A percentile compares a stretch with the other conserved stretches of the same genome.
These are phyloP conservation scores for Mycothermus thermophilus DNA, from an alignment of 495 filamentous ascomycete species.

Conservation along the genomic window DNA sequence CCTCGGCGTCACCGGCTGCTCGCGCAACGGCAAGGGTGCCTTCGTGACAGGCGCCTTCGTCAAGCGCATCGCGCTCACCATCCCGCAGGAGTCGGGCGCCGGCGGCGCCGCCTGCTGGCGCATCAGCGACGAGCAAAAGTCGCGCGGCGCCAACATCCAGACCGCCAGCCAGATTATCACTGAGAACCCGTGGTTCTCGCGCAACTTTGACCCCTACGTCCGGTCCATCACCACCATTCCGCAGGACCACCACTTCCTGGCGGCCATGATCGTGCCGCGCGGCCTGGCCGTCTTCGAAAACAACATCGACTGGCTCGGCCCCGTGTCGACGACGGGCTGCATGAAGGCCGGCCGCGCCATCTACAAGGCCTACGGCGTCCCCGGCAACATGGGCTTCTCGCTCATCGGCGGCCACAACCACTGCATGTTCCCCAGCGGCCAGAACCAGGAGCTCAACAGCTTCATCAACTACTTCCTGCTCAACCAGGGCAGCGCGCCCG, in stretches of 20 bases:
- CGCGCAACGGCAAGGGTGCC: constrained; percentile 43
- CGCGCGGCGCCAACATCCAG: constrained; percentile 41
- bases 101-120: constrained; percentile 43
- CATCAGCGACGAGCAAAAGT: constrained; percentile 33
- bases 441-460: constrained; percentile 31
- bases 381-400: constrained; percentile 41
- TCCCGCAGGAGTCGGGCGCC: constrained; percentile 41
- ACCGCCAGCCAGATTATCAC: constrained; percentile 35
- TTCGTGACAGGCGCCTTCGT: constrained; percentile 38
- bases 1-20: constrained; percentile 40
- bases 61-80: constrained; percentile 37
- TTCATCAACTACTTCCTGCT: constrained; percentile 38
- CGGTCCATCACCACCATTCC: constrained; percentile 26
- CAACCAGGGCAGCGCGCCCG: constrained; percentile 17
- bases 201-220: constrained; percentile 27
- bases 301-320: constrained; percentile 43
- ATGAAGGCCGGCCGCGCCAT: constrained; percentile 39
- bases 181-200: constrained; percentile 42
- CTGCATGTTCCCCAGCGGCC: constrained; percentile 38
- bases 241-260: constrained; percentile 38
- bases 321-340: constrained; percentile 37
- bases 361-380: constrained; percentile 38
- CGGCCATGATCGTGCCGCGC: constrained; percentile 33
- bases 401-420: constrained; percentile 40
- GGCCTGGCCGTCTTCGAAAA: constrained; percentile 39